These are phyloP conservation scores for Saksenaea vasiformis DNA, from an alignment of 371 early-diverging fungal species.

Conservation along the genomic window DNA sequence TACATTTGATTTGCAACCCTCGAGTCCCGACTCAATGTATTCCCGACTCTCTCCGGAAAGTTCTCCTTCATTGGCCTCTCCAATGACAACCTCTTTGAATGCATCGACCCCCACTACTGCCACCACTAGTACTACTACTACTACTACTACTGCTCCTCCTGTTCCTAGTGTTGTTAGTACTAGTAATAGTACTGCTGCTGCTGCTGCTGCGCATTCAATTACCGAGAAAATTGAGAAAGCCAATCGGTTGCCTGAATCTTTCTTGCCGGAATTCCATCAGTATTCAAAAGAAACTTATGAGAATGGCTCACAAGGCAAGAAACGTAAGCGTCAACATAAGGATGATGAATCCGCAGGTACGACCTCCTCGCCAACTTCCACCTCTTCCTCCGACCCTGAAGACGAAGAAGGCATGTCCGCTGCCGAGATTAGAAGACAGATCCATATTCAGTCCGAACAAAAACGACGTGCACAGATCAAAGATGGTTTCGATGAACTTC, in stretches of 20 bases:
- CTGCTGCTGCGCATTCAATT: conserved; percentile 35
- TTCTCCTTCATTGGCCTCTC: background rate
- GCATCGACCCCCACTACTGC: background rate
- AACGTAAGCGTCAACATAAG: conserved; percentile 34
- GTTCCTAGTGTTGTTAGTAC: too few relatives aligned
- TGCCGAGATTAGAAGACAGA: conserved; percentile 51
- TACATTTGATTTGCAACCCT: background rate
- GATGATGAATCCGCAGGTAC: background rate
- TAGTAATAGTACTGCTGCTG: conserved; percentile 21
- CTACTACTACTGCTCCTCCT: conserved; percentile 10
- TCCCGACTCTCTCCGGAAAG: conserved; percentile 1
- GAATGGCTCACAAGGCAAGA: conserved; percentile 43
- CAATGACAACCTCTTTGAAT: background rate
- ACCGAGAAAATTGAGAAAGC: conserved; percentile 51
- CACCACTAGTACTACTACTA: background rate
- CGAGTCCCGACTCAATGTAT: background rate
- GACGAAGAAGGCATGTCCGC: conserved; percentile 32
- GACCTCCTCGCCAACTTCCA: background rate
- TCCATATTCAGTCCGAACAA: conserved; percentile 58
- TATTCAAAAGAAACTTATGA: conserved; percentile 54
- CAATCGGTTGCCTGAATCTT: conserved; percentile 48
- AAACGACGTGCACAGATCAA: conserved; percentile 55
- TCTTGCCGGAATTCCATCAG: conserved; percentile 49
- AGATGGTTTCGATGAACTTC: conserved; percentile 56
- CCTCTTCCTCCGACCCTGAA: conserved; percentile 10